Evolutionary conservation across 768 basidiomycete genomes (phyloP).

Genomic region (Boletellus sp.): DNA sequence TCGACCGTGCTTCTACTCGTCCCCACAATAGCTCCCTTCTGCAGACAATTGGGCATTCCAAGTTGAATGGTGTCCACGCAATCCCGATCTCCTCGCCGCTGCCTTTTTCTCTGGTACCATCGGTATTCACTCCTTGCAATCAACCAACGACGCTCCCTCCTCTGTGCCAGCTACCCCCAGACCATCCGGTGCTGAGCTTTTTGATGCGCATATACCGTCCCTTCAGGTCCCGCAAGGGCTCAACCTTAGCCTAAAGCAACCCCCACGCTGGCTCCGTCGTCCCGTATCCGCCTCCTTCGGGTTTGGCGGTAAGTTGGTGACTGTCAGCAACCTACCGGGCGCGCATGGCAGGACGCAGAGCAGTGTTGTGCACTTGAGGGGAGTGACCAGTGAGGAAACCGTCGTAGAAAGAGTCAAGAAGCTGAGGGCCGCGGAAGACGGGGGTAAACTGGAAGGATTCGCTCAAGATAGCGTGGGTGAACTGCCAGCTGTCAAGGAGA

Average conservation of each 20-base stretch:
- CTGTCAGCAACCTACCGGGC: conserved; percentile 70
- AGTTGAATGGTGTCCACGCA: conserved; percentile 91
- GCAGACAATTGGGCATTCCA: conserved; percentile 98
- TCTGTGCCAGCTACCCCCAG: conserved; percentile 43
- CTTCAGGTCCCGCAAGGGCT: conserved; percentile 41
- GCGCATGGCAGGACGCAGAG: conserved; percentile 81
- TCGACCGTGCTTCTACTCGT: neutral
- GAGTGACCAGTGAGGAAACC: conserved; percentile 68
- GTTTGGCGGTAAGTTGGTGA: conserved; percentile 85
- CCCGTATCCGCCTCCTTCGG: conserved; percentile 82
- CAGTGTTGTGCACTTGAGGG: conserved; percentile 73
- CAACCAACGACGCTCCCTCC: conserved; percentile 55
- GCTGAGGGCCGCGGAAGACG: conserved; percentile 60
- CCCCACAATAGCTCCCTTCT: conserved; percentile 62
- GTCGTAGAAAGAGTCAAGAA: conserved; percentile 72
- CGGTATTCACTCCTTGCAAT: conserved; percentile 88
- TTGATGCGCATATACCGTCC: conserved; percentile 53
- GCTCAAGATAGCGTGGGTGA: conserved; percentile 51
- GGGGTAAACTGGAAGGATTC: conserved; percentile 56
- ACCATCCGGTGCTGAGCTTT: conserved; percentile 69
- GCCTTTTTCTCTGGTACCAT: conserved; percentile 96
- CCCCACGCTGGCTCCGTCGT: conserved; percentile 94
- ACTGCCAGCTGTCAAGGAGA: conserved; percentile 40
- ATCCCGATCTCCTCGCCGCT: conserved; percentile 84
- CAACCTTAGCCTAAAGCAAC: conserved; percentile 83